A percentile compares a stretch with the other conserved stretches of the same genome.
Evolutionary conservation across 202 grass and related monocot genomes (phyloP).

Genomic region (Zoysia matrella): DNA sequence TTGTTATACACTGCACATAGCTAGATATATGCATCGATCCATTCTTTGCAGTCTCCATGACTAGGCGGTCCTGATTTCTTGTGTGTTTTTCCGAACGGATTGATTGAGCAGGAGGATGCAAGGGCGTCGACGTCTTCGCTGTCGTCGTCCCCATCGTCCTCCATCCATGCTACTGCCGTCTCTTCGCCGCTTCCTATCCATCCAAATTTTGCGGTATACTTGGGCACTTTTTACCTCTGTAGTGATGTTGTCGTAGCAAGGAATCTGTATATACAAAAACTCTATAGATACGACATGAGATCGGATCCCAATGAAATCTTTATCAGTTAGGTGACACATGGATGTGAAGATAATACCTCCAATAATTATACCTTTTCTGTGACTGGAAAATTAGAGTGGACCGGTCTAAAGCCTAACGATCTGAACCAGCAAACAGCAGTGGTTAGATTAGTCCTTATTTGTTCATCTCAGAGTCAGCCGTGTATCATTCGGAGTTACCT

Average conservation of each 20-base stretch:
- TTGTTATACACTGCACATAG: neutral
- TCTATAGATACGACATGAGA: neutral
- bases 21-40: neutral
- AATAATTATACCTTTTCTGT: neutral
- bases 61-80: slow-evolving; percentile 47
- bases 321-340: neutral
- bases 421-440: slow-evolving; percentile 11
- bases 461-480: neutral
- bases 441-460: slow-evolving; percentile 9
- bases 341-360: neutral
- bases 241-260: neutral
- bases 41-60: slow-evolving; percentile 15
- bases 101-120: slow-evolving; percentile 59
- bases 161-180: slow-evolving; percentile 39
- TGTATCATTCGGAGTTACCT: slow-evolving; percentile 8
- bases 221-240: slow-evolving; percentile 5
- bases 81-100: slow-evolving; percentile 21
- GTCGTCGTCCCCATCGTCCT: slow-evolving; percentile 60
- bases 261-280: neutral
- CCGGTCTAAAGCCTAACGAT: neutral
- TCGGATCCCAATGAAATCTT: neutral
- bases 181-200: slow-evolving; percentile 54
- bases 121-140: slow-evolving; percentile 50
- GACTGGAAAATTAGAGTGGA: neutral
- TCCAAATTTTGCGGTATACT: slow-evolving; percentile 58